phyloP scores from a whole-genome alignment of 345 rosid species.

The Eucalyptus shirleyi region DNA sequence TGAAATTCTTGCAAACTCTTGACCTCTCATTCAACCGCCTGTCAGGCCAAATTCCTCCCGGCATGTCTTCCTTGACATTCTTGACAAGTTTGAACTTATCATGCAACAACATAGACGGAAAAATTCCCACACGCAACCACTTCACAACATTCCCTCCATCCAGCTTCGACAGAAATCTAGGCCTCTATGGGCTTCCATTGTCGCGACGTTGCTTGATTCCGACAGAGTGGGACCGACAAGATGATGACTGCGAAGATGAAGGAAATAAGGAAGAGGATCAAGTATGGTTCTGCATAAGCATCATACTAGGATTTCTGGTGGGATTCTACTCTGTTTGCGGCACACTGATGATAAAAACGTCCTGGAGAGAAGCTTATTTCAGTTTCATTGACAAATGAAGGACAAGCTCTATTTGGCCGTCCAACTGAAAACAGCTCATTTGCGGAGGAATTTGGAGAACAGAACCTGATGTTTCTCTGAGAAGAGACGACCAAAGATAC shows the following conservation, averaged over 20 bases:
- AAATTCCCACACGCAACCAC: background rate
- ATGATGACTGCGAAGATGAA: background rate
- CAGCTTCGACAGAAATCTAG: background rate
- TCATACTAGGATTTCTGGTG: constrained; percentile 4
- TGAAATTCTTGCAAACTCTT: constrained; percentile 1
- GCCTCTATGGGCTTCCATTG: constrained; percentile 9
- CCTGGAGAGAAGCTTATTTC: constrained; percentile 10
- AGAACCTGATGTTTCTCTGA: background rate
- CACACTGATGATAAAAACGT: background rate
- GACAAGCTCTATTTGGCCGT: background rate
- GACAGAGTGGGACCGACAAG: background rate
- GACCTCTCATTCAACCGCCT: constrained; percentile 11
- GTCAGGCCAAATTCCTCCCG: constrained; percentile 4
- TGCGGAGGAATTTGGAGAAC: background rate
- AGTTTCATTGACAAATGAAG: background rate
- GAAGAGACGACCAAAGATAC: background rate
- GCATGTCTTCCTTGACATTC: background rate
- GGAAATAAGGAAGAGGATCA: background rate
- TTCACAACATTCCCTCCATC: background rate
- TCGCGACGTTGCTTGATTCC: background rate
- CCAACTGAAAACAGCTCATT: background rate
- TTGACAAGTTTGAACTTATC: constrained; percentile 7
- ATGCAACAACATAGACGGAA: constrained; percentile 4
- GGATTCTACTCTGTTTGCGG: constrained; percentile 7
- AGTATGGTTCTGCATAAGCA: constrained; percentile 1